Conservation (phyloP, 352 stramenopile species). For the Phytophthora pseudosyringae region DNA sequence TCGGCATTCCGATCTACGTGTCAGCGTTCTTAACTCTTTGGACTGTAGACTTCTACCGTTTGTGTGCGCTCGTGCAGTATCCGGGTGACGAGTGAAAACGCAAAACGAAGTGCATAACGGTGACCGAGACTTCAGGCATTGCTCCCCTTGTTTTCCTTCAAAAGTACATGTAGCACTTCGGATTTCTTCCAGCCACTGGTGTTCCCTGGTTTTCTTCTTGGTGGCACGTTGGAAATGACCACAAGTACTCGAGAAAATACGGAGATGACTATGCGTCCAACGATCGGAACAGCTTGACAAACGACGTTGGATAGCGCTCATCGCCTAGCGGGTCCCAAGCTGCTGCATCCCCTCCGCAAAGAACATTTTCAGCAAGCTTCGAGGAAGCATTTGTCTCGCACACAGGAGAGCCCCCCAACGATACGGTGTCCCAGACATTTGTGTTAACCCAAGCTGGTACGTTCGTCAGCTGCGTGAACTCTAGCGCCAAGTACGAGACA, state of each 20-base stretch:
- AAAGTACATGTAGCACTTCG: background rate
- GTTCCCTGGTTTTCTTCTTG: background rate
- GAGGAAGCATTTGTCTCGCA: background rate
- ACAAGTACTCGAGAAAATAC: too few species aligned
- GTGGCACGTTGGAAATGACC: too few species aligned
- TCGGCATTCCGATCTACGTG: too few species aligned
- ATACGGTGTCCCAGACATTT: slow-evolving; percentile 16
- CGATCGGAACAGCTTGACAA: slow-evolving; percentile 10
- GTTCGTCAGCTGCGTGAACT: slow-evolving; percentile 29
- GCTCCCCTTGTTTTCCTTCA: background rate
- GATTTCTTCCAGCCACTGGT: too few species aligned
- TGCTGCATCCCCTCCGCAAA: slow-evolving; percentile 9
- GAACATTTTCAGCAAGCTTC: slow-evolving; percentile 1
- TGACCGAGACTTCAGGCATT: too few species aligned
- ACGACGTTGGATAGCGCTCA: slow-evolving; percentile 29
- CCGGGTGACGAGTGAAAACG: too few species aligned
- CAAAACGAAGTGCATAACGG: too few species aligned
- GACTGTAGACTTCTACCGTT: too few species aligned
- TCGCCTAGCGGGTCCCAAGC: slow-evolving; percentile 31
- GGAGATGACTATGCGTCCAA: slow-evolving; percentile 9
- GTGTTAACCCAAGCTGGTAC: slow-evolving; percentile 41
- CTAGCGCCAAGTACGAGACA: slow-evolving; percentile 44
- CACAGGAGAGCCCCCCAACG: slow-evolving; percentile 15
- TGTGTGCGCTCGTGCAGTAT: too few species aligned
- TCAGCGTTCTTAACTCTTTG: too few species aligned